phyloP scores from a whole-genome alignment of 805 yeast genomes.

The Cyberlindnera maritima region DNA sequence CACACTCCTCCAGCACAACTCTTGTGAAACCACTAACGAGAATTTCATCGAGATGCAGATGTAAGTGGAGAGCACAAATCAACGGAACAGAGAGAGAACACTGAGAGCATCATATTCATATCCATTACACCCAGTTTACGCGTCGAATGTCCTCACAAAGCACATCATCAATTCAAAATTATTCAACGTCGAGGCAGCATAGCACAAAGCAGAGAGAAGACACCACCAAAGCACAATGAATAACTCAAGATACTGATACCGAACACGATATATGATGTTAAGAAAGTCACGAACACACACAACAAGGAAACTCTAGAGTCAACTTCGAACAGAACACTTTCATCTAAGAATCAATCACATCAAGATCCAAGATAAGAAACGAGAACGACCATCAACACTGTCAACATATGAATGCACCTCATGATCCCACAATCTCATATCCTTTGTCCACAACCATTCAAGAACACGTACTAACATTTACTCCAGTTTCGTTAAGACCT shows the following conservation, averaged over 20 bases:
- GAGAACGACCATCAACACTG: not conserved
- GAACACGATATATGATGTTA: no score
- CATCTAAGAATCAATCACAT: no score
- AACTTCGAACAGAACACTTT: no score
- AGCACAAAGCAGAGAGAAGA: not conserved
- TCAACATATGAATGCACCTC: not conserved
- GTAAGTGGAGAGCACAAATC: conserved; percentile 31
- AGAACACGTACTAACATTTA: conserved; percentile 9
- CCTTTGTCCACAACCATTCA: not conserved
- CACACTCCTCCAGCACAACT: conserved; percentile 8
- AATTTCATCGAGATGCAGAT: conserved; percentile 40
- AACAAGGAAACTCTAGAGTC: no score
- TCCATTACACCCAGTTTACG: not conserved
- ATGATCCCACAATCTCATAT: no score
- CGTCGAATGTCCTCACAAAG: not conserved
- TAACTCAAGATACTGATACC: no score
- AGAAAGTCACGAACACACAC: no score
- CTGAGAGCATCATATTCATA: not conserved
- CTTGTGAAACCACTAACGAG: conserved; percentile 16
- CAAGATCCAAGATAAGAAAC: no score
- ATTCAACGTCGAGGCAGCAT: not conserved
- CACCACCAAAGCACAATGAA: not conserved
- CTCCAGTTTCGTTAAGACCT: conserved; percentile 71
- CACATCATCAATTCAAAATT: not conserved
- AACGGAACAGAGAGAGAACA: not conserved